Percentiles rank a stretch among this genome's conserved stretches.
Evolutionary conservation across 2,329 filamentous ascomycete species (phyloP).

Genomic region (Aspergillus uvarum): DNA sequence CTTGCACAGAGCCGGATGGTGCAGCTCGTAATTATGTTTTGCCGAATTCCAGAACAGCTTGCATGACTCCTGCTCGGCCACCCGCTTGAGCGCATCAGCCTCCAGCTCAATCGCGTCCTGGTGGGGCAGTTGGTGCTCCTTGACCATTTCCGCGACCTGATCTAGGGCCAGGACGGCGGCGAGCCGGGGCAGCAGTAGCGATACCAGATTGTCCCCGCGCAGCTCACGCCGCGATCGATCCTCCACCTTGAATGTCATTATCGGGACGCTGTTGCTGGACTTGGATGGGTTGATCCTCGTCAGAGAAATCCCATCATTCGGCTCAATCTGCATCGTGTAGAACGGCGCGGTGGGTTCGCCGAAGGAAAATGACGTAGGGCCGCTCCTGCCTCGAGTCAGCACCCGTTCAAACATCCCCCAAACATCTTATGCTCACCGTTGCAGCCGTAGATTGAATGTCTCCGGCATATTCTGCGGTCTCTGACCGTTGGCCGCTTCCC

Average conservation of each 20-base stretch:
- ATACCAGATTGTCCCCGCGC: slow-evolving; percentile 45
- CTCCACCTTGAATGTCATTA: slow-evolving; percentile 46
- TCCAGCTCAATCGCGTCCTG: slow-evolving; percentile 45
- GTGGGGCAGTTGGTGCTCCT: slow-evolving; percentile 41
- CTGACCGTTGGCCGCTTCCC: slow-evolving; percentile 50
- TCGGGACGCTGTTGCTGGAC: slow-evolving; percentile 40
- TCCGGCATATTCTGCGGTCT: slow-evolving; percentile 31
- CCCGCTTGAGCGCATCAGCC: slow-evolving; percentile 44
- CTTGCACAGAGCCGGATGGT: slow-evolving; percentile 45
- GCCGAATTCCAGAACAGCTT: slow-evolving; percentile 45
- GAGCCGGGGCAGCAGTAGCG: slow-evolving; percentile 49
- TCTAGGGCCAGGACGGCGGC: slow-evolving; percentile 52
- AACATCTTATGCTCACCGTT: slow-evolving; percentile 34
- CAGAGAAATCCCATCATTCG: slow-evolving; percentile 44
- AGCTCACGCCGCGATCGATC: slow-evolving; percentile 37
- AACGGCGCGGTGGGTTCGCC: slow-evolving; percentile 44
- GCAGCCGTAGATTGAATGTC: slow-evolving; percentile 42
- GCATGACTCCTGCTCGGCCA: slow-evolving; percentile 49
- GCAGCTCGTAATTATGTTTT: slow-evolving; percentile 45
- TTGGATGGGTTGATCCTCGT: slow-evolving; percentile 44
- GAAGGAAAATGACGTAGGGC: slow-evolving; percentile 45
- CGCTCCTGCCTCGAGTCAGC: slow-evolving; percentile 32
- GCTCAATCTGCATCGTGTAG: slow-evolving; percentile 46
- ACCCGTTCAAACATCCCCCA: background rate
- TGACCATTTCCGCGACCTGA: slow-evolving; percentile 42